phyloP scores from a whole-genome alignment of 352 stramenopile species.

The Elongisporangium prolatum region DNA sequence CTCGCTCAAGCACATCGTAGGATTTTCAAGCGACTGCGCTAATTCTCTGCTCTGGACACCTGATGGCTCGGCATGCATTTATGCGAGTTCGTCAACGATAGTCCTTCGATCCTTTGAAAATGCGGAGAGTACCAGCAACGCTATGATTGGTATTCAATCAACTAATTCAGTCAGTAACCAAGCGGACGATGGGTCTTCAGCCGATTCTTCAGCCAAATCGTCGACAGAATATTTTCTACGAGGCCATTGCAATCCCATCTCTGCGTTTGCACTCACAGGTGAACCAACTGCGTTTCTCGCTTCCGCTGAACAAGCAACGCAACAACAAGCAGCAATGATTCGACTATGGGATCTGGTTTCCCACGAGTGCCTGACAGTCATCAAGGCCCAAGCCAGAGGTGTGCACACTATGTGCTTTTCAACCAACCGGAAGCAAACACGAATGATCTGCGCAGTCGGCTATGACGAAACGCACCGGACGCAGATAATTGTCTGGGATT shows the following conservation, averaged over 20 bases:
- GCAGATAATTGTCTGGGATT: constrained; percentile 77
- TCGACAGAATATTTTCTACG: constrained; percentile 31
- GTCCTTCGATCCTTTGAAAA: constrained; percentile 36
- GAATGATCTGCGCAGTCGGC: constrained; percentile 54
- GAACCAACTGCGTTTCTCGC: constrained; percentile 32
- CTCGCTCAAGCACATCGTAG: constrained; percentile 49
- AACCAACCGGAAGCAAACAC: constrained; percentile 9
- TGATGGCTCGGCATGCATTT: constrained; percentile 39
- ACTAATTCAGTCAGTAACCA: constrained; percentile 1
- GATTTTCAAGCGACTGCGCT: constrained; percentile 48
- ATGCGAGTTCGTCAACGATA: constrained; percentile 62
- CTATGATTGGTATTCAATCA: too few species aligned
- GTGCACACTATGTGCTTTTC: constrained; percentile 54
- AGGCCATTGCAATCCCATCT: constrained; percentile 28
- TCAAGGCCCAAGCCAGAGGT: constrained; percentile 42
- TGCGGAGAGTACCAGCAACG: constrained; percentile 5
- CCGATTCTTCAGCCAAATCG: background rate
- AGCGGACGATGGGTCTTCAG: background rate
- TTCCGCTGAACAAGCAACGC: constrained; percentile 34
- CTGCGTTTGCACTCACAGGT: constrained; percentile 32
- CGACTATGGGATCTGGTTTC: constrained; percentile 49
- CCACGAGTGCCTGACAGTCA: constrained; percentile 36
- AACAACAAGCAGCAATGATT: constrained; percentile 22
- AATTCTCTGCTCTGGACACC: constrained; percentile 47
- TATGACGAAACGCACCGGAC: constrained; percentile 59